Percentiles rank a stretch among this genome's conserved stretches.
Conservation (phyloP, 106 monocot genomes). For the Apostasia shenzhenica region DNA sequence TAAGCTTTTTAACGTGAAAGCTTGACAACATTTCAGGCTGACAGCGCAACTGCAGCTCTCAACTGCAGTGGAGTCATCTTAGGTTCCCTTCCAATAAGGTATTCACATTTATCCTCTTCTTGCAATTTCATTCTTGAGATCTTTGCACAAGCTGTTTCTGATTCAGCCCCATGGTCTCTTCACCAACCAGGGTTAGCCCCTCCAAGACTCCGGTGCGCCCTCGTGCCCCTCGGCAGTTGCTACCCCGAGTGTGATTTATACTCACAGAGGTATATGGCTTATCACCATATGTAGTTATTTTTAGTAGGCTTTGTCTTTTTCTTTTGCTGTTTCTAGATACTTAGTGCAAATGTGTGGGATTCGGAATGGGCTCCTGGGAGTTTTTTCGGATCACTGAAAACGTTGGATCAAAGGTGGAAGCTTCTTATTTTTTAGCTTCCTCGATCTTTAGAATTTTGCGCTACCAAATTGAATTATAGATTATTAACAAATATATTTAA, state of each 20-base stretch:
- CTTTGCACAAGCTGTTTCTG: background rate
- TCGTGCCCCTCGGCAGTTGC: constrained; percentile 12
- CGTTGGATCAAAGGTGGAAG: too few relatives aligned
- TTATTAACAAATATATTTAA: too few relatives aligned
- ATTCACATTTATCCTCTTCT: background rate
- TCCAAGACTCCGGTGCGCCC: constrained; percentile 64
- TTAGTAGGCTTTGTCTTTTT: background rate
- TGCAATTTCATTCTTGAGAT: background rate
- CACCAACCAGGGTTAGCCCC: constrained; percentile 43
- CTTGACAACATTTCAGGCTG: constrained; percentile 5
- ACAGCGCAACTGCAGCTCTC: constrained; percentile 20
- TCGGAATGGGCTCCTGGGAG: too few relatives aligned
- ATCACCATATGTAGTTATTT: background rate
- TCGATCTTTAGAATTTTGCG: too few relatives aligned
- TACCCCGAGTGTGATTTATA: background rate
- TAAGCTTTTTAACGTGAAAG: background rate
- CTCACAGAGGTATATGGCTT: too few relatives aligned
- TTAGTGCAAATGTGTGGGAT: too few relatives aligned
- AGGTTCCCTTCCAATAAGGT: constrained; percentile 18
- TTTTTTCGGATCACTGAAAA: too few relatives aligned
- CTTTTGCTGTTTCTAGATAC: background rate
- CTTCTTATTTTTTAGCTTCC: too few relatives aligned
- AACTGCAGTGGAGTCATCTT: constrained; percentile 16
- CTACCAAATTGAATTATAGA: too few relatives aligned
- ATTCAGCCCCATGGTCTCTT: background rate